Evolutionary conservation across 768 basidiomycete species (phyloP), one percentile per base, ranked within the genome.

Genomic region (Lactifluus echinatus): DNA sequence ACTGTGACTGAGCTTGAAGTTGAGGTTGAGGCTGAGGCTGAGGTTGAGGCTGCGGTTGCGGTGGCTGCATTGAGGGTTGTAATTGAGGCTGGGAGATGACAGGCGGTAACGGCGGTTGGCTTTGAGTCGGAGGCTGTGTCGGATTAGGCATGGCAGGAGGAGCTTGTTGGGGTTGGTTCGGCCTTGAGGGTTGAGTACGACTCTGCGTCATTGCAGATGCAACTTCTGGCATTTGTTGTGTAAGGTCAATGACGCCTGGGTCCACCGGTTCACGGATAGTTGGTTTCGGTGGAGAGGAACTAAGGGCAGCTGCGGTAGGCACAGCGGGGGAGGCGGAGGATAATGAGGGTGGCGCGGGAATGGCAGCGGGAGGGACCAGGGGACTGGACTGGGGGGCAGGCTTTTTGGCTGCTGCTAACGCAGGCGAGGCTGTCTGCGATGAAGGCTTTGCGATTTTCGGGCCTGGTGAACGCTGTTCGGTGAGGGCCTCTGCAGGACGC

Each of bases 391-490:
- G 57, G 15, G 23, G 47, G 10, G 31, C 31, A 10, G 50, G 49
- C 26, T 40, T 62, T 28, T 60, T 60, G 1, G 61, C 53, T 3
- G 58, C 53, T 1, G 62, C 17, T 10, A 61, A 15, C 14, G 62
- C 50, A 28, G 54, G 60, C 8, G 62, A 61, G 6, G 60, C 48
- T 1, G 53, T 52, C 31, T 61, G 60, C 31, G 55, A 49, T 21
- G 53, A 29, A 7, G 55, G 51, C 21, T 42, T 55, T n/a, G 56
- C 37, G 7, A 56, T 23, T 39, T 63, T 63, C 23, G 60, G 49
- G 23, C 55, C 56, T 2, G 62, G 60, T 24, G 62, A 63, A 29
- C 59, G 61, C 24, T 63, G 59, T 17, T 53, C 60, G 3, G 60
- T 34, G 28, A 56, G 47, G 12, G 29, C 28, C 23, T 63, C 60